phyloP scores from a whole-genome alignment of 805 yeast species.

The Zygotorulaspora sp. region DNA sequence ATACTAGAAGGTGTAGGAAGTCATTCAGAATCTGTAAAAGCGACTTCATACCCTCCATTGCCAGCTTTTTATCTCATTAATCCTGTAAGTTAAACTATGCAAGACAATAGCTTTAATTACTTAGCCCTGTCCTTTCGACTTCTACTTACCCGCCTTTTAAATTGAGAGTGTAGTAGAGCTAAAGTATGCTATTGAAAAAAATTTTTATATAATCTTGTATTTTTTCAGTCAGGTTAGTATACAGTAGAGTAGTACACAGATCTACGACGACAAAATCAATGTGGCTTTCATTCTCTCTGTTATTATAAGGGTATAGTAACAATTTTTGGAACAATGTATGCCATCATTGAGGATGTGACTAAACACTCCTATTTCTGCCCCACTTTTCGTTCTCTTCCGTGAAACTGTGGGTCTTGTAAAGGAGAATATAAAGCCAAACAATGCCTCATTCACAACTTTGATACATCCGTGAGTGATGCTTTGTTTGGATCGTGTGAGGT shows the following conservation, averaged over 20 bases:
- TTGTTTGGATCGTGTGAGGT: conserved; percentile 48
- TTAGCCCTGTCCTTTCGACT: background rate
- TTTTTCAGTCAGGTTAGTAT: too few species aligned
- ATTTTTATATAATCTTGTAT: too few species aligned
- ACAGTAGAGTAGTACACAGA: too few species aligned
- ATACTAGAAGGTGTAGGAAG: conserved; percentile 10
- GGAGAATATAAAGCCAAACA: conserved; percentile 58
- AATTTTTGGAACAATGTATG: too few species aligned
- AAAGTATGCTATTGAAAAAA: too few species aligned
- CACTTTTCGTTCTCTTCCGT: conserved; percentile 44
- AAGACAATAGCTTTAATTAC: too few species aligned
- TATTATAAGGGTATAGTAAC: too few species aligned
- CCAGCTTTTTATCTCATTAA: background rate
- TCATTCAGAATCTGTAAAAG: conserved; percentile 8
- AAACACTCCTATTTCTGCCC: conserved; percentile 70
- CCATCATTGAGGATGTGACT: too few species aligned
- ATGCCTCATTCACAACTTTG: conserved; percentile 39
- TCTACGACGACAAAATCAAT: too few species aligned
- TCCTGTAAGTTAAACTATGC: too few species aligned
- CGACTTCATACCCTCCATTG: conserved; percentile 7
- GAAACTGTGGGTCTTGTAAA: conserved; percentile 54
- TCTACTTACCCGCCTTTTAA: background rate
- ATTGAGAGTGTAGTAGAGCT: too few species aligned
- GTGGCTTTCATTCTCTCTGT: too few species aligned
- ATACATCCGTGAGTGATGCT: conserved; percentile 42